Base-by-base conservation (phyloP, 768 basidiomycete species). In the Gyrodon lividus region DNA sequence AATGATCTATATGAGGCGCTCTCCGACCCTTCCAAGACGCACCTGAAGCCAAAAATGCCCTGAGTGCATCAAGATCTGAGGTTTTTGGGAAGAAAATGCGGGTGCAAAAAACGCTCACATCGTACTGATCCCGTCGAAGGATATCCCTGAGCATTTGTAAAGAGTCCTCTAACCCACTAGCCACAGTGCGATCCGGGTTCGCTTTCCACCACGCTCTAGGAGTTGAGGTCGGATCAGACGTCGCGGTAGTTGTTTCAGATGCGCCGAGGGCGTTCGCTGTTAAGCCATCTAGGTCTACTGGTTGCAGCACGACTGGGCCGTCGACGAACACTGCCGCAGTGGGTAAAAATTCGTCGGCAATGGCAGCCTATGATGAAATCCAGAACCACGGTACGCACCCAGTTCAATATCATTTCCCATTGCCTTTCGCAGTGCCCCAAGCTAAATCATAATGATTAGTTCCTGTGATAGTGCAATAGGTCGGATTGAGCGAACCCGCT, bases 41-140 rank as follows among this genome's bases (percentile, higher is more conserved):
- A 84, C 86, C 88, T 90, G 64, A 91, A 91, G 6, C 89, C 89
- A 60, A 92, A 77, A 7, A 91, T 79, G 23, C 88, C 89, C 87
- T 91, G 58, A 17, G 37, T 23, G 10, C 26, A 37, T 20, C 10
- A 8, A 13, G 13, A 28, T 38, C 5, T 45, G 5, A 41, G 24
- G 3, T n/a, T 39, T 17, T 10, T 37, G 20, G 5, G 43, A 8
- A 28, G 33, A 41, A 26, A 19, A 6, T 14, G 23, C 8, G 2
- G 1, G 5, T 3, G 8, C 2, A 40, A 19, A 24, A 38, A 33
- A 17, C 12, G 70, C 83, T 52, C 55, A 88, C 89, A 70, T 89
- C 83, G 67, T 87, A 92, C 30, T 63, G 79, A 52, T 82, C 77
- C 45, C 72, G 73, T 52, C 71, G 72, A 52, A 93, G 68, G 7